Conservation (phyloP, 2,329 filamentous ascomycete species). For the Aspergillus sp. region DNA sequence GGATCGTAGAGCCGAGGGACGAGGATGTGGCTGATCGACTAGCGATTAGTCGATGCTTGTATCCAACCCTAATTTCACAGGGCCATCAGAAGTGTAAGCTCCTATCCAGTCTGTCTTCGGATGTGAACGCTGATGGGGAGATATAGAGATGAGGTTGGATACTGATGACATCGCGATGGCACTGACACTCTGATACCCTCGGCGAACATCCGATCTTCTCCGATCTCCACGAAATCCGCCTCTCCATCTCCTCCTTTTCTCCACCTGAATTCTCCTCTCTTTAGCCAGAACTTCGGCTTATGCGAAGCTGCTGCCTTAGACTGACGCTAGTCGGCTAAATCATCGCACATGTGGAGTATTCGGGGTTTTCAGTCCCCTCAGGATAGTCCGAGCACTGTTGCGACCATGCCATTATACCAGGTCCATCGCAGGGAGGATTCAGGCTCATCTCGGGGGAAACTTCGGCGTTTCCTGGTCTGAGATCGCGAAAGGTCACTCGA, state of each 20-base stretch:
- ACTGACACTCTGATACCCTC: not conserved
- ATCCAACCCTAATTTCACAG: not conserved
- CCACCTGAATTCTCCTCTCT: not conserved
- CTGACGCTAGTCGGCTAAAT: conserved; percentile 2
- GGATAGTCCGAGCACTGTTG: not conserved
- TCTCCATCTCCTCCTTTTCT: not conserved
- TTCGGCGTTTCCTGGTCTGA: not conserved
- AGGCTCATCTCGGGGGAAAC: not conserved
- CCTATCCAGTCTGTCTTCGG: not conserved
- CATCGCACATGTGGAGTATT: not conserved
- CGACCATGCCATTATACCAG: not conserved
- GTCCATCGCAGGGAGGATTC: not conserved
- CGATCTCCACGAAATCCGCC: not conserved
- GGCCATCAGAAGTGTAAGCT: too few species aligned
- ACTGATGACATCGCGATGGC: too few species aligned
- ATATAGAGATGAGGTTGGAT: not conserved
- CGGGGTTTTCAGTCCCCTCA: not conserved
- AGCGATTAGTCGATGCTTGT: not conserved
- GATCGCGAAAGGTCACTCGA: too few species aligned
- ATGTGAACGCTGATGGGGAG: not conserved
- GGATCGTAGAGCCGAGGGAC: not conserved
- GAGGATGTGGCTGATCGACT: not conserved
- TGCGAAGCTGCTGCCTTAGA: not conserved
- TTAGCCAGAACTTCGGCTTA: not conserved
- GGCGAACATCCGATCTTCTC: not conserved